These are phyloP conservation scores for Fusarium sp. DNA, from an alignment of 2,329 filamentous ascomycete species.

Conservation along the genomic window DNA sequence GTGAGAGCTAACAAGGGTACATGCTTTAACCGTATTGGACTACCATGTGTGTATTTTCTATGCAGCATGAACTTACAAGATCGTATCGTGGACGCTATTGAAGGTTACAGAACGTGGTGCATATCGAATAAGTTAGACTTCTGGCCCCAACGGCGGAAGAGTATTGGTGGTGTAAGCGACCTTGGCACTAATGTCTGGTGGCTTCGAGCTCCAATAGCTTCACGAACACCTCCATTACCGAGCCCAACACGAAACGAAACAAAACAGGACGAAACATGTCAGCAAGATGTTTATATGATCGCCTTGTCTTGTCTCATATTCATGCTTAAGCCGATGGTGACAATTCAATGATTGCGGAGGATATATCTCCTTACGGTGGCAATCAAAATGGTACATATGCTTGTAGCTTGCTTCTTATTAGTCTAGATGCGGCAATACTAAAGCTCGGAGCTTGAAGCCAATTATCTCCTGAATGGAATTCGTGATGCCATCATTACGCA, in stretches of 20 bases:
- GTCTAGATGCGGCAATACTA: slow-evolving; percentile 10
- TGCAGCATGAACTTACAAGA: slow-evolving; percentile 4
- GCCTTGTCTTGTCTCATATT: not conserved
- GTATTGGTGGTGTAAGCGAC: slow-evolving; percentile 39
- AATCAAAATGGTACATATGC: not conserved
- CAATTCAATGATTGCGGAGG: not conserved
- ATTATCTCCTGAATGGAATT: slow-evolving; percentile 3
- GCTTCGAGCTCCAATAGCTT: slow-evolving; percentile 24
- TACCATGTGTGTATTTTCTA: not conserved
- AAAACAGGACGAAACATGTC: slow-evolving; percentile 29
- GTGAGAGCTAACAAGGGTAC: slow-evolving; percentile 1
- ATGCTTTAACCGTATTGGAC: not conserved
- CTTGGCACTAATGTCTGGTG: slow-evolving; percentile 32
- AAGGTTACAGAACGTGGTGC: slow-evolving; percentile 6
- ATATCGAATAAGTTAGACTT: slow-evolving; percentile 14
- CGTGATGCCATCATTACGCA: slow-evolving; percentile 37
- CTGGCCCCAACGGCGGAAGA: slow-evolving; percentile 4
- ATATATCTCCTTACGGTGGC: not conserved
- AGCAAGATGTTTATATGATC: slow-evolving; percentile 7
- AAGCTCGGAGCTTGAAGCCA: slow-evolving; percentile 9
- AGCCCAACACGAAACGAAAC: slow-evolving; percentile 38
- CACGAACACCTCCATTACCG: slow-evolving; percentile 2
- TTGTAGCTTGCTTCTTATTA: not conserved
- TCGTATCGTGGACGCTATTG: slow-evolving; percentile 6
- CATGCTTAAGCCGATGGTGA: not conserved